Evolutionary conservation across 331 rosid genomes (phyloP).

Genomic region (Quercus lobata): DNA sequence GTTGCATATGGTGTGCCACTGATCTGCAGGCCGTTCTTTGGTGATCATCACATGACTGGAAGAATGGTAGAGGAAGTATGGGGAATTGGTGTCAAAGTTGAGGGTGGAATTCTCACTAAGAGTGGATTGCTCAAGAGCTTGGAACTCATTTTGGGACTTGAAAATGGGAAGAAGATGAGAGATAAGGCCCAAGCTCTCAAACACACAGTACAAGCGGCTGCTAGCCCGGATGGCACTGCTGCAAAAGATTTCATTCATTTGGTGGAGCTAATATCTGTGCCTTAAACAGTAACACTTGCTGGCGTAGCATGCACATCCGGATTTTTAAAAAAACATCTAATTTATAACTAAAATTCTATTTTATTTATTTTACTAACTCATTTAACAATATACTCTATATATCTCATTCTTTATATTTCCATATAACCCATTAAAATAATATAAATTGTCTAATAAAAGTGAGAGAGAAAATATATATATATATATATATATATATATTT

Average conservation of each 20-base stretch:
- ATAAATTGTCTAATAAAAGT: no score
- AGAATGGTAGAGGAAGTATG: slow-evolving; percentile 39
- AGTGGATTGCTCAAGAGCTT: slow-evolving; percentile 37
- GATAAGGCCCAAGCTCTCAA: slow-evolving; percentile 17
- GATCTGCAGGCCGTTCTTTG: slow-evolving; percentile 49
- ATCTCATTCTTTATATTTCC: no score
- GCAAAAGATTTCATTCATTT: slow-evolving; percentile 24
- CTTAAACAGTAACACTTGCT: background rate
- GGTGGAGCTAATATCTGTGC: slow-evolving; percentile 17
- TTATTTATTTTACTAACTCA: no score
- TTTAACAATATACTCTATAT: no score
- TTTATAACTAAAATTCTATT: accelerated
- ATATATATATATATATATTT: no score
- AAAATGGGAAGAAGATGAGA: slow-evolving; percentile 35
- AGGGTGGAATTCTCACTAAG: slow-evolving; percentile 41
- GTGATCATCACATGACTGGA: slow-evolving; percentile 39
- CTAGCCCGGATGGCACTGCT: slow-evolving; percentile 28
- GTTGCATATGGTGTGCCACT: slow-evolving; percentile 47
- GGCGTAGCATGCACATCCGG: no score
- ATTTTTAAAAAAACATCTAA: no score
- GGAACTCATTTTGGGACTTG: slow-evolving; percentile 23
- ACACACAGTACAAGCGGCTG: slow-evolving; percentile 16
- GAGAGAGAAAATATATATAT: no score
- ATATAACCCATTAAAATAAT: accelerated
- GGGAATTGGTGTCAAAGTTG: slow-evolving; percentile 40